These are phyloP conservation scores for Teratosphaeria pseudoeucalypti DNA, from an alignment of 2,329 filamentous ascomycete species.

Conservation along the genomic window DNA sequence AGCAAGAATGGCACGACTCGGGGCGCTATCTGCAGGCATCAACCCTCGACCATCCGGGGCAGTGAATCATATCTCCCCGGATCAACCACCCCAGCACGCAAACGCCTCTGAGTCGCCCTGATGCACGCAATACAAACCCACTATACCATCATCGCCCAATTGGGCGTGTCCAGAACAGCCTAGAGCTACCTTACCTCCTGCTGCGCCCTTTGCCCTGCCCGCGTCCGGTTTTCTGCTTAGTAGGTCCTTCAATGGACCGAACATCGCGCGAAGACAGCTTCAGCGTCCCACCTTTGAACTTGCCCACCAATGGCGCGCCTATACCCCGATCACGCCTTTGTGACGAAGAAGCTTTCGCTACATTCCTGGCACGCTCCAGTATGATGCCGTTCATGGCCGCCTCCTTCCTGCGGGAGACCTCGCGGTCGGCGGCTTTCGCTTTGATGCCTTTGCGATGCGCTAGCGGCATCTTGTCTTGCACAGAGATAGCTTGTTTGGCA, in stretches of 20 bases:
- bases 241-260: slow-evolving; percentile 51
- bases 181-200: neutral
- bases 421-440: slow-evolving; percentile 53
- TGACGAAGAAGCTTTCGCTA: slow-evolving; percentile 26
- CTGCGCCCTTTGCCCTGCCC: neutral
- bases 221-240: slow-evolving; percentile 8
- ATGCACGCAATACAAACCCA: neutral
- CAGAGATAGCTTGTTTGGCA: slow-evolving; percentile 62
- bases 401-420: slow-evolving; percentile 62
- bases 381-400: slow-evolving; percentile 87
- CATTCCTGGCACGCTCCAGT: slow-evolving; percentile 52
- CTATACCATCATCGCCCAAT: neutral
- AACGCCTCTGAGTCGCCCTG: neutral
- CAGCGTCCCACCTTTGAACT: slow-evolving; percentile 67
- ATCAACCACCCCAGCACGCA: neutral
- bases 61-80: neutral
- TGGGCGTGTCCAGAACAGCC: neutral
- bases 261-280: slow-evolving; percentile 71
- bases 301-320: slow-evolving; percentile 69
- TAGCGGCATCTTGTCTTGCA: slow-evolving; percentile 83
- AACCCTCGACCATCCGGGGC: neutral
- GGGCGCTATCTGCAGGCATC: neutral
- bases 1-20: neutral
- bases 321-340: slow-evolving; percentile 49
- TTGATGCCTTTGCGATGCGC: slow-evolving; percentile 74